Base-by-base conservation (phyloP, 108 stramenopile species). In the Cyclotella distinguenda region DNA sequence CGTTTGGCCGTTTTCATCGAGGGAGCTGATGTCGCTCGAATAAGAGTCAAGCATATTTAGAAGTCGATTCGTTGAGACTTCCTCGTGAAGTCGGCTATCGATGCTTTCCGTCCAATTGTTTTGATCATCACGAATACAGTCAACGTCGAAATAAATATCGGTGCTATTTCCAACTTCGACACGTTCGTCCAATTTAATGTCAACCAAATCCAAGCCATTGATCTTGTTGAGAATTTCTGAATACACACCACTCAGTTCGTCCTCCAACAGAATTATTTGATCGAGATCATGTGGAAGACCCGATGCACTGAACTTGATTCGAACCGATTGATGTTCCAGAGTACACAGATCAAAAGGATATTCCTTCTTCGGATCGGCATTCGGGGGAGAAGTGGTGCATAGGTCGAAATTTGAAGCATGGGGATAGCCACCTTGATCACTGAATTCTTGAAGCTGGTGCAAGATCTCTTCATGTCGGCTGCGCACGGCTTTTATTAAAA, bases 301-400 rank as follows among this genome's bases (percentile, higher is more conserved):
- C 9, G 26, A 28, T 22, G 54, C 25, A 21, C 54, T 35, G 54
- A 55, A 55, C 18, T 55, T 55, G 15, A 55, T 18, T 6, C 34
- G 18, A 1, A 55, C 54, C 3, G 22, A 36, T 21, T 55, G 26
- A 22, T 55, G 32, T 9, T 34, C 35, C 19, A 55, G 54, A 16
- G 54, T 35, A 21, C 54, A 55, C 16, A 55, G 8, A 8, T 55
- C 34, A 55, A 36, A 55, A 15, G 25, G n/a, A n/a, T n/a, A 23
- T 15, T 23, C 19, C 8, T 55, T 21, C 0, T 55, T 19, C 7
- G 25, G 27, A 21, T 28, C 11, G 10, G 11, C 21, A 18, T 1
- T 19, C 19, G 3, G 4, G 19, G 35, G 22, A 9, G 54, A 35
- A 6, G 54, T 55, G 11, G 54, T 36, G 36, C 54, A 55, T 19